Evolutionary conservation across 257 asterid genomes (phyloP).

Genomic region (Linaria vulgaris): DNA sequence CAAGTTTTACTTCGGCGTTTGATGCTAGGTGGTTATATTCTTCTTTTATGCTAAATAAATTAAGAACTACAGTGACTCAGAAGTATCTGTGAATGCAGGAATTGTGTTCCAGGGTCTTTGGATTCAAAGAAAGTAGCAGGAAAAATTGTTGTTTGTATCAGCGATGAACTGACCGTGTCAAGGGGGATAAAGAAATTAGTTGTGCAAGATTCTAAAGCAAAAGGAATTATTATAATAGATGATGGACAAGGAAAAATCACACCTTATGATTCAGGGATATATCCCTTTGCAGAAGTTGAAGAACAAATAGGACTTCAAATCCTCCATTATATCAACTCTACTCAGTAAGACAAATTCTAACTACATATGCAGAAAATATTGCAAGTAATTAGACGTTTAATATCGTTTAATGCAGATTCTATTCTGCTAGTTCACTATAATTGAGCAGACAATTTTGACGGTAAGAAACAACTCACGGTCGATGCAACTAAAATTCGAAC

Average conservation of each 20-base stretch:
- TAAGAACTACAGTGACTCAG: neutral
- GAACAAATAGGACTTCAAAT: conserved; percentile 36
- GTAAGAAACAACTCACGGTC: too few species aligned
- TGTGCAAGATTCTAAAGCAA: conserved; percentile 59
- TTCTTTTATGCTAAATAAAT: neutral
- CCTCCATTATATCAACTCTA: conserved; percentile 61
- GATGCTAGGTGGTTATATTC: conserved; percentile 51
- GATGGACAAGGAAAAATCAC: conserved; percentile 32
- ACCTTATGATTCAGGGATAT: conserved; percentile 61
- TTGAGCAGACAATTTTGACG: too few species aligned
- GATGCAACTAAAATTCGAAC: too few species aligned
- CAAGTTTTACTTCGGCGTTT: conserved; percentile 43
- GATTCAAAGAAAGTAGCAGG: conserved; percentile 53
- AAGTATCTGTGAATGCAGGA: conserved; percentile 36
- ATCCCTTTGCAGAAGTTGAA: conserved; percentile 59
- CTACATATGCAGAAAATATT: too few species aligned
- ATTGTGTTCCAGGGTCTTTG: conserved; percentile 67
- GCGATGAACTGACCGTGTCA: conserved; percentile 41
- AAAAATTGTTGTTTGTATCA: conserved; percentile 61
- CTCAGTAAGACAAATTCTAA: conserved; percentile 36
- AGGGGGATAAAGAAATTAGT: conserved; percentile 55
- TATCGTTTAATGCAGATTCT: too few species aligned
- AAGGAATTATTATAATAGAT: conserved; percentile 59
- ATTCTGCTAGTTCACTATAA: too few species aligned
- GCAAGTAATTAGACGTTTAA: too few species aligned